phyloP scores from a whole-genome alignment of 345 rosid species.

The Rhodamnia argentea region DNA sequence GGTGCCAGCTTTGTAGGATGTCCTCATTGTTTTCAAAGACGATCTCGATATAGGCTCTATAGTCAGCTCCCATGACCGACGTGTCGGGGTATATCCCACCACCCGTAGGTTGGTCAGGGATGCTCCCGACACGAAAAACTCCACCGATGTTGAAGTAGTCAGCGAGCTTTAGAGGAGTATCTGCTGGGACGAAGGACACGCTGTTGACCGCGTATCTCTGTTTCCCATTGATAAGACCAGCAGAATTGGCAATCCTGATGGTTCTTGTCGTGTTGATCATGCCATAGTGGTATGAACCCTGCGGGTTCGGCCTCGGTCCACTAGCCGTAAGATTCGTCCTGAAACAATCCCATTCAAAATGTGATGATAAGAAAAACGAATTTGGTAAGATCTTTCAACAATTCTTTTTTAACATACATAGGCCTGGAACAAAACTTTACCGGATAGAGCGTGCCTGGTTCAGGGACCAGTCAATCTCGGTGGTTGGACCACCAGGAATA shows the following conservation, averaged over 20 bases:
- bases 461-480: conserved; percentile 28
- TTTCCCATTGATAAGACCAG: conserved; percentile 29
- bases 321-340: conserved; percentile 51
- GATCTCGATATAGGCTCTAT: conserved; percentile 31
- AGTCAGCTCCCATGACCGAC: conserved; percentile 22
- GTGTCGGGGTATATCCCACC: conserved; percentile 38
- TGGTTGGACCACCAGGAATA: conserved; percentile 39
- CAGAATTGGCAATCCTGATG: conserved; percentile 23
- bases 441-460: conserved; percentile 47
- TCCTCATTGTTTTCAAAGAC: conserved; percentile 29
- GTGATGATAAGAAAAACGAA: not conserved
- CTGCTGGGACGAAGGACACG: conserved; percentile 27
- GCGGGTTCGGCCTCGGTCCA: conserved; percentile 52
- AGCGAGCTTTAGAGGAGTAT: conserved; percentile 40
- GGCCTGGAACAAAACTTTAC: conserved; percentile 3
- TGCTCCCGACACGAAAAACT: conserved; percentile 30
- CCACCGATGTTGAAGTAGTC: conserved; percentile 36
- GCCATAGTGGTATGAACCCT: conserved; percentile 49
- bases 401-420: not conserved
- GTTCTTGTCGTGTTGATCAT: conserved; percentile 38
- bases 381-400: not conserved
- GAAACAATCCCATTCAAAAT: not conserved
- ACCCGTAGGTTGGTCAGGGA: conserved; percentile 22
- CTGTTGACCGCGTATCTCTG: conserved; percentile 43
- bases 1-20: conserved; percentile 41